A percentile compares a stretch with the other conserved stretches of the same genome.
phyloP scores from a whole-genome alignment of 177 flowering plant genomes.

The Vitis hybrid region DNA sequence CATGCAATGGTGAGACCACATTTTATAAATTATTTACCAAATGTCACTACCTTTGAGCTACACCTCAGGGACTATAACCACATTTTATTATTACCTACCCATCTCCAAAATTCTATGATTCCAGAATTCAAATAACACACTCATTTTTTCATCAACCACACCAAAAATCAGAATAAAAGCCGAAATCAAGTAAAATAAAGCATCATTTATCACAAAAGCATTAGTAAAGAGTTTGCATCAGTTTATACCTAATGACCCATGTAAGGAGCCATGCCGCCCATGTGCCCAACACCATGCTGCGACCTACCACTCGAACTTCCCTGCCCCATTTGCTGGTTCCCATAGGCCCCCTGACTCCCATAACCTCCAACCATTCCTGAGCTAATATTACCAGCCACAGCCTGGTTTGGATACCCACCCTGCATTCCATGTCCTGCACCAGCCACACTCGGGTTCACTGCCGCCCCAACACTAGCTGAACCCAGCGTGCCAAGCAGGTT shows the following conservation, averaged over 20 bases:
- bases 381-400: slow-evolving; percentile 14
- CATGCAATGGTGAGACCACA: too few species aligned
- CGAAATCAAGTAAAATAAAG: neutral
- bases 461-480: slow-evolving; percentile 12
- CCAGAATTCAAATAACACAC: neutral
- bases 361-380: slow-evolving; percentile 46
- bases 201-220: neutral
- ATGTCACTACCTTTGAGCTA: too few species aligned
- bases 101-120: too few species aligned
- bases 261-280: slow-evolving; percentile 50
- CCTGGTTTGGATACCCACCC: slow-evolving; percentile 50
- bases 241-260: slow-evolving; percentile 55
- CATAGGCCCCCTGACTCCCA: slow-evolving; percentile 51
- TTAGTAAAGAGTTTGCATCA: neutral
- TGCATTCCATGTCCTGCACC: slow-evolving; percentile 37
- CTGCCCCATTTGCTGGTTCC: slow-evolving; percentile 56
- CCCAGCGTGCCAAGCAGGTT: slow-evolving; percentile 47
- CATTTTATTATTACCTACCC: too few species aligned
- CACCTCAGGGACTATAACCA: too few species aligned
- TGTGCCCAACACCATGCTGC: slow-evolving; percentile 38
- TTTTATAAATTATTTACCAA: too few species aligned
- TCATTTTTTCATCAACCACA: neutral
- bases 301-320: slow-evolving; percentile 41
- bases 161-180: neutral
- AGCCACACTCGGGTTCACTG: slow-evolving; percentile 8